phyloP scores from a whole-genome alignment of 1,284 basidiomycete species.

The Crocinoboletus sp. region DNA sequence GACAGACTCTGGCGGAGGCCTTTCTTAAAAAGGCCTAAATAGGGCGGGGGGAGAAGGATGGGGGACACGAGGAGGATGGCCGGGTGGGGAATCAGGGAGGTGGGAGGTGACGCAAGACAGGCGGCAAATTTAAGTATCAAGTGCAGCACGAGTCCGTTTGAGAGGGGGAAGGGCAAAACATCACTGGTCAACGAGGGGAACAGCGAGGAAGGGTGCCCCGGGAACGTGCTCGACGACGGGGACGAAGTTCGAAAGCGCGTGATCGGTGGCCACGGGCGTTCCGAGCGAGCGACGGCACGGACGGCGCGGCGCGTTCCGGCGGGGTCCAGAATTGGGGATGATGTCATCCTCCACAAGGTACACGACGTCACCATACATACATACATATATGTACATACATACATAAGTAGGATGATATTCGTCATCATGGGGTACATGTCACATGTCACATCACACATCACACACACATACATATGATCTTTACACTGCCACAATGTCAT shows the following conservation, averaged over 20 bases:
- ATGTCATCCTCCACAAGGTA: conserved; percentile 23
- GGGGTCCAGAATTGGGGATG: conserved; percentile 25
- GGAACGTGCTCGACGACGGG: conserved; percentile 21
- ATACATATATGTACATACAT: no score
- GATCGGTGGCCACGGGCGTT: conserved; percentile 22
- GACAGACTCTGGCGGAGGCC: conserved; percentile 25
- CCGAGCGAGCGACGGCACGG: conserved; percentile 19
- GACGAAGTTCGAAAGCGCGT: conserved; percentile 9
- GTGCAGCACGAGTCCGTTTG: conserved; percentile 20
- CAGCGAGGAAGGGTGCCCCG: conserved; percentile 14
- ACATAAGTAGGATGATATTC: no score
- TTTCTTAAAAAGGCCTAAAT: conserved; percentile 18
- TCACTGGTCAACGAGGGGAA: conserved; percentile 15
- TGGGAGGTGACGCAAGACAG: conserved; percentile 25
- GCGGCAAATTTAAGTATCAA: conserved; percentile 12
- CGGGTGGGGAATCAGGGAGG: conserved; percentile 20
- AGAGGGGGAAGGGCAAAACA: conserved; percentile 11
- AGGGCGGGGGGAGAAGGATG: conserved; percentile 25
- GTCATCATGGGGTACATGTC: conserved; percentile 3
- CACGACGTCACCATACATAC: conserved; percentile 24
- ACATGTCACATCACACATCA: conserved; percentile 3
- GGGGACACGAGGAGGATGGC: conserved; percentile 28
- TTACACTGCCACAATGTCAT: conserved; percentile 18
- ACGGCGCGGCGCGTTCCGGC: conserved; percentile 26
- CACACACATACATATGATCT: background rate